A percentile compares a stretch with the other conserved stretches of the same genome.
These are phyloP conservation scores for Stentor coeruleus DNA, from an alignment of 73 alveolate species.

Conservation along the genomic window DNA sequence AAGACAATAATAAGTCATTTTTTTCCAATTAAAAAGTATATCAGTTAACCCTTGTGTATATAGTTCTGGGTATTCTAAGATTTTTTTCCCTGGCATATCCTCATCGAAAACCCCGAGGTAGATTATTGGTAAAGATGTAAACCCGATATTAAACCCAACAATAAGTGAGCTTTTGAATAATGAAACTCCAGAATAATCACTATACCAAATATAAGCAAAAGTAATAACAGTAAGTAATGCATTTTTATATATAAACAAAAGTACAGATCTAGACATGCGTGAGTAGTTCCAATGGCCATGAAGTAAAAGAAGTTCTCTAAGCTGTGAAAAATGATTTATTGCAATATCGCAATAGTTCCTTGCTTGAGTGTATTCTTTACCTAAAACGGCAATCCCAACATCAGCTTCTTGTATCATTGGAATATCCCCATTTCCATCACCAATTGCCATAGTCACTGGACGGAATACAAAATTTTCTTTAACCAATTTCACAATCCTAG, in stretches of 20 bases:
- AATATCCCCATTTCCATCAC: conserved; percentile 85
- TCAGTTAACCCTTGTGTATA: neutral
- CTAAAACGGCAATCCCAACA: neutral
- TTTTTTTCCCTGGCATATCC: neutral
- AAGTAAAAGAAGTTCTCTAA: conserved; percentile 74
- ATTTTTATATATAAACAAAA: conserved; percentile 77
- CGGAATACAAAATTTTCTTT: conserved; percentile 35
- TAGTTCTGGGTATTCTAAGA: neutral
- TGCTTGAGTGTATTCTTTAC: conserved; percentile 68
- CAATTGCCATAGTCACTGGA: conserved; percentile 55
- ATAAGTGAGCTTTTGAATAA: conserved; percentile 81
- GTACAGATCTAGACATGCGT: conserved; percentile 56
- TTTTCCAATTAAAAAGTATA: neutral
- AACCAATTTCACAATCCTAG: conserved; percentile 65
- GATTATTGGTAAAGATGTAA: conserved; percentile 80
- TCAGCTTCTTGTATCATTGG: conserved; percentile 34
- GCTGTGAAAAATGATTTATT: conserved; percentile 67
- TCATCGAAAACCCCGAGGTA: conserved; percentile 53
- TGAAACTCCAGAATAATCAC: conserved; percentile 87
- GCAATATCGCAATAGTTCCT: conserved; percentile 81
- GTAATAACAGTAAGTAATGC: conserved; percentile 61
- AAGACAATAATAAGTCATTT: neutral
- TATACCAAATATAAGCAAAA: conserved; percentile 64
- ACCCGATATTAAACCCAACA: conserved; percentile 75
- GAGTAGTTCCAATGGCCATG: conserved; percentile 93